A percentile compares a stretch with the other conserved stretches of the same genome.
These are phyloP conservation scores for Suillus discolor DNA, from an alignment of 768 basidiomycete genomes.

Conservation along the genomic window DNA sequence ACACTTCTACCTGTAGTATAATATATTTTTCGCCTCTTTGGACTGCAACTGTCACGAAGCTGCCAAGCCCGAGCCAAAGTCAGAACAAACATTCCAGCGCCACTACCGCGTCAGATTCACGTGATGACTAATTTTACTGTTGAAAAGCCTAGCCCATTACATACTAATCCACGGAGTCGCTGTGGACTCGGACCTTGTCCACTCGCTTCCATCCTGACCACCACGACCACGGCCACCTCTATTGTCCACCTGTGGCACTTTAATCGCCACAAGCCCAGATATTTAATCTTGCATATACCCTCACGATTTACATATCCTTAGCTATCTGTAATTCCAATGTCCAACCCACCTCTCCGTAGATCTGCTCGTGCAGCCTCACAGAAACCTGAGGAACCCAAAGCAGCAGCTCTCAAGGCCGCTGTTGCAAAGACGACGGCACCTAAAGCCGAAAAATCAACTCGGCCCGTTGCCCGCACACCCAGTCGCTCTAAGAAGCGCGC, in stretches of 20 bases:
- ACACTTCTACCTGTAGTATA: too few species aligned
- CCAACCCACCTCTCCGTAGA: constrained; percentile 45
- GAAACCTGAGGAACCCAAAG: constrained; percentile 35
- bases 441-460: constrained; percentile 32
- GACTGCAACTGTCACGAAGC: too few species aligned
- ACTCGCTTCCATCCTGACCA: neutral
- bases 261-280: neutral
- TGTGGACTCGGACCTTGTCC: neutral
- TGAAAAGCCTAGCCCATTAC: constrained; percentile 1
- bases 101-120: constrained; percentile 30
- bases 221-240: neutral
- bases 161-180: neutral
- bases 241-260: neutral
- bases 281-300: constrained; percentile 4
- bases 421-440: constrained; percentile 29
- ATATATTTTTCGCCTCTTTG: too few species aligned
- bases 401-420: constrained; percentile 29
- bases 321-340: constrained; percentile 31
- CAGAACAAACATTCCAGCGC: constrained; percentile 9
- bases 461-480: constrained; percentile 25
- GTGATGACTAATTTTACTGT: constrained; percentile 16
- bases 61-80: neutral
- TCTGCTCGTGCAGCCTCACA: constrained; percentile 54
- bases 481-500: constrained; percentile 47
- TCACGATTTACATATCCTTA: constrained; percentile 6